Evolutionary conservation across 2,329 filamentous ascomycete species (phyloP), one percentile per base, ranked within the genome.

Genomic region (Scedosporium aurantiacum): DNA sequence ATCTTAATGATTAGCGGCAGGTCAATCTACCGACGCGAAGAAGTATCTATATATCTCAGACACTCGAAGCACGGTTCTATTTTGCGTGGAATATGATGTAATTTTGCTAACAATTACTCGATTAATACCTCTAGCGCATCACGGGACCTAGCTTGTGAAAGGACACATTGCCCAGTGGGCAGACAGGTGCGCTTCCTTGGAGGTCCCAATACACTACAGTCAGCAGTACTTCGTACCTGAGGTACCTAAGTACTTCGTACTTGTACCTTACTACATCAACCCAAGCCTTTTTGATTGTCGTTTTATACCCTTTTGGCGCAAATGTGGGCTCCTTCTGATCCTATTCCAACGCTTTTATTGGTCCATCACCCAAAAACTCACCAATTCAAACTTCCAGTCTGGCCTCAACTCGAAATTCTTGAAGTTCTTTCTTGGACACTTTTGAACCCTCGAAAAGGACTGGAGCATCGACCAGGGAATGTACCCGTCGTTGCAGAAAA

Each of bases 81-180:
- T 54, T 28, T 23, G 23, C 27, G 18, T 5, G 7, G 12, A 23
- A 7, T 10, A 18, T 21, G n/a, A 23, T 18, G 43, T 23, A 47
- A 18, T 23, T 47, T 18, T 47, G 21, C 8, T 18, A n/a, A 47
- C n/a, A 18, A 23, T 47, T 21, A 23, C 18, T 54, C 23, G 41
- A 6, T 23, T n/a, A 40, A 57, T 12, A 6, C 23, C 27, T 32
- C 5, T 8, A n/a, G 16, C n/a, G n/a, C 45, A 32, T 50, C 43
- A 28, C 21, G 40, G 32, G 37, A 43, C 14, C 58, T 25, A n/a
- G 7, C 41, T 54, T 23, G 50, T 60, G 58, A 60, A 52, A 60
- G 58, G 58, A 60, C 58, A 60, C 58, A 60, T 60, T 60, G 58
- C 58, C 32, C 58, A 28, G 58, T 32, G 45, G 40, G 2, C 27